Base-by-base conservation (phyloP, 2,329 filamentous ascomycete genomes). In the Pseudocercospora musae region DNA sequence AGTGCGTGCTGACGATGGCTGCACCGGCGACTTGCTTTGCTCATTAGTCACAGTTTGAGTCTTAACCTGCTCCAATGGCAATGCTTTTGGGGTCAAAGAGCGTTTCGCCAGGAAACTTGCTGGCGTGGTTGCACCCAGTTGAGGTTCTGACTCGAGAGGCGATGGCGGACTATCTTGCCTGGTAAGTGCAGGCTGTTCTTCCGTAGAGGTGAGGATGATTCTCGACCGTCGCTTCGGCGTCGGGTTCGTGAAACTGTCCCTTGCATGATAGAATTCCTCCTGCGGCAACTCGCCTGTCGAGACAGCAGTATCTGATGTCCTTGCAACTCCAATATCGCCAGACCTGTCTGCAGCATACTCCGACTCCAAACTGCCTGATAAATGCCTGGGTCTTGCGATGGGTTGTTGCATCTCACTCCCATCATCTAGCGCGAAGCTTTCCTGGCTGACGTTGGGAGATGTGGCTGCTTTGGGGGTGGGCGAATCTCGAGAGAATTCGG, bases 311-410 rank as follows among this genome's bases (percentile, higher is more conserved):
- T 80, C 74, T 11, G 79, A 78, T 5, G 78, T 79, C 54, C 69
- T 76, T 18, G 78, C 79, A 42, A 80, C 70, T 53, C 79, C 78
- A 64, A 80, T 80, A 42, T 62, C 61, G 15, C 49, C 60, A 20
- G 23, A 18, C 40, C 44, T n/a, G 29, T 62, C 65, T 13, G 60
- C 48, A 20, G 29, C 21, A 8, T 67, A 33, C n/a, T 44, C 37
- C 20, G 44, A 25, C 27, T 49, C 46, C 11, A 37, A 20, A 21
- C 60, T 60, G n/a, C 58, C 23, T 15, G 59, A 53, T 29, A 62
- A 27, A 18, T 63, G 58, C 33, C 49, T 25, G 9, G 57, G 57
- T 54, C 46, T 53, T 10, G 44, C 50, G n/a, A 49, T 15, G 3
- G 62, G 48, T 29, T 55, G 49, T 9, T 21, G 25, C 18, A 58